A percentile compares a stretch with the other conserved stretches of the same genome.
Conservation (phyloP, 768 basidiomycete genomes). For the Pisolithus tinctorius region DNA sequence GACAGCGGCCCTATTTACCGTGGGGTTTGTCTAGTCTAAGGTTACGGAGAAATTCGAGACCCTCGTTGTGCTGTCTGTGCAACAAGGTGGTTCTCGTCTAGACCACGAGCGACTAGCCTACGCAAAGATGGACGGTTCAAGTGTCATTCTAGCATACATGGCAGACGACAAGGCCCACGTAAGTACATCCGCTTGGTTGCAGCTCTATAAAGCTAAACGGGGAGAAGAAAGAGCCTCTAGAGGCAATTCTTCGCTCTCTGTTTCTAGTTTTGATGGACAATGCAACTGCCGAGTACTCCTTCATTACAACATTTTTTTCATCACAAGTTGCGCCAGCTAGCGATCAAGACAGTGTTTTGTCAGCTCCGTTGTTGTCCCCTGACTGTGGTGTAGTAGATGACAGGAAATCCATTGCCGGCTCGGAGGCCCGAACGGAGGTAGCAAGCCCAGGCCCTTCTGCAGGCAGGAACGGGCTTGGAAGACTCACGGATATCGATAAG, state of each 20-base stretch:
- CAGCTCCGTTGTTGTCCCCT: constrained; percentile 37
- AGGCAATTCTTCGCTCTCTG: constrained; percentile 79
- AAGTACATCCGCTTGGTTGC: constrained; percentile 25
- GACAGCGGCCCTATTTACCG: neutral
- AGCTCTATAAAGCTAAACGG: constrained; percentile 6
- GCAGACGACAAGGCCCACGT: constrained; percentile 87
- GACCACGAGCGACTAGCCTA: constrained; percentile 55
- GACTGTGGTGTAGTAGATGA: constrained; percentile 33
- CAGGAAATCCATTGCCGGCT: constrained; percentile 37
- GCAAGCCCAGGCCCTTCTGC: constrained; percentile 24
- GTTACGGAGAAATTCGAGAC: constrained; percentile 63
- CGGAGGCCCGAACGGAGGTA: constrained; percentile 41
- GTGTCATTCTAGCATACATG: constrained; percentile 78
- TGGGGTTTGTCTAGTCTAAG: constrained; percentile 42
- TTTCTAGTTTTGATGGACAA: constrained; percentile 93
- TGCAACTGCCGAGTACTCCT: constrained; percentile 85
- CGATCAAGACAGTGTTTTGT: constrained; percentile 32
- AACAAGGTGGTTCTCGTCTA: constrained; percentile 32
- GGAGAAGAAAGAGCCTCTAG: constrained; percentile 69
- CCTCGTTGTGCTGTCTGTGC: constrained; percentile 44
- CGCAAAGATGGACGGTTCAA: constrained; percentile 73
- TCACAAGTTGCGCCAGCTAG: constrained; percentile 25
- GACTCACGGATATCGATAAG: constrained; percentile 38
- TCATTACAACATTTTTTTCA: constrained; percentile 80
- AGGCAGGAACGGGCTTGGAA: constrained; percentile 11